phyloP scores from a whole-genome alignment of 2,329 filamentous ascomycete species.

The Drechslera avenae region DNA sequence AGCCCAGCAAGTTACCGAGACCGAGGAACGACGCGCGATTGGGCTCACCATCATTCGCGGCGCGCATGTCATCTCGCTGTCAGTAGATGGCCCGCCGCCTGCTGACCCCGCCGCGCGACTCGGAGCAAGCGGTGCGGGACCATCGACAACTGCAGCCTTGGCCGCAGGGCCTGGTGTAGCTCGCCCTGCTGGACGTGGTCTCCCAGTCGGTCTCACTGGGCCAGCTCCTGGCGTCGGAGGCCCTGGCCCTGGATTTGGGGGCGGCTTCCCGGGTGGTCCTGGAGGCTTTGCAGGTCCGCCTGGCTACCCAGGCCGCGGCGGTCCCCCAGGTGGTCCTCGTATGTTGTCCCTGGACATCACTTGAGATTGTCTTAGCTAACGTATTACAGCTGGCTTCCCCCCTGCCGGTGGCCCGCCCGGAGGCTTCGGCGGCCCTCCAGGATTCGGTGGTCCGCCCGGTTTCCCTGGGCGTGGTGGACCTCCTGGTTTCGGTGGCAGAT shows the following conservation, averaged over 20 bases:
- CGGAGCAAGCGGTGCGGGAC: constrained; percentile 73
- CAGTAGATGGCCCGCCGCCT: constrained; percentile 93
- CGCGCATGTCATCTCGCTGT: constrained; percentile 91
- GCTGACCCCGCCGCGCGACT: constrained; percentile 90
- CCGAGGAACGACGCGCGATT: constrained; percentile 96
- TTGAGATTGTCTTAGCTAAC: constrained; percentile 25
- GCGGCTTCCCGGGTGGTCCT: constrained; percentile 46
- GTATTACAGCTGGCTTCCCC: constrained; percentile 48
- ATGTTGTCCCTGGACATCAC: constrained; percentile 14
- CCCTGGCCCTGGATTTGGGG: constrained; percentile 68
- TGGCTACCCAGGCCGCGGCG: constrained; percentile 42
- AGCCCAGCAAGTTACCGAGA: constrained; percentile 72
- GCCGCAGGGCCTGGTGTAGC: constrained; percentile 86
- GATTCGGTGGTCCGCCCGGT: constrained; percentile 29
- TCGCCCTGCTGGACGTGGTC: constrained; percentile 85
- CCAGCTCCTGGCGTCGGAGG: constrained; percentile 87
- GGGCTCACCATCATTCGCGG: constrained; percentile 94
- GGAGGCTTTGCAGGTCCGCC: constrained; percentile 45
- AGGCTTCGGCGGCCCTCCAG: constrained; percentile 38
- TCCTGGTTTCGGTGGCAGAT: constrained; percentile 36
- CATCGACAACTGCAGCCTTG: constrained; percentile 64
- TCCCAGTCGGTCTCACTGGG: constrained; percentile 81
- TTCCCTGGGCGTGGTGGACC: constrained; percentile 36
- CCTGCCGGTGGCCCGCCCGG: constrained; percentile 58
- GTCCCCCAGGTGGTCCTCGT: constrained; percentile 48